phyloP scores from a whole-genome alignment of 768 basidiomycete genomes.

The Tulasnella sp. region DNA sequence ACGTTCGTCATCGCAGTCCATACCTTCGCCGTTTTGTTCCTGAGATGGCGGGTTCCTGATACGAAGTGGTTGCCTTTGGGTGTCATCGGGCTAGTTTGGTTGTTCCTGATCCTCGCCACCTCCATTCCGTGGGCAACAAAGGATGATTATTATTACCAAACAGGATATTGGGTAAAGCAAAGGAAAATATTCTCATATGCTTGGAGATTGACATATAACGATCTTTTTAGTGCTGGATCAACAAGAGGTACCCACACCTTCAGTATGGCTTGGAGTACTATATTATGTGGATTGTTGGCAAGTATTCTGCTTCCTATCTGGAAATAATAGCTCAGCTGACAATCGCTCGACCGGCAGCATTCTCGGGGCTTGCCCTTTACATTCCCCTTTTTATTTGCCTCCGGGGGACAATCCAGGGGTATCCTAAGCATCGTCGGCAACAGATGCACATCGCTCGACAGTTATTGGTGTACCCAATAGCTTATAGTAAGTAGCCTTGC shows the following conservation, averaged over 20 bases:
- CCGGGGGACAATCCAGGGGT: background rate
- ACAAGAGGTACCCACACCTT: slow-evolving; percentile 36
- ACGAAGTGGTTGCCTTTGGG: slow-evolving; percentile 38
- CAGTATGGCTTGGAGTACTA: slow-evolving; percentile 48
- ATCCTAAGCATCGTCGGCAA: background rate
- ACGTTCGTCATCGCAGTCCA: slow-evolving; percentile 29
- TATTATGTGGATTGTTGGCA: slow-evolving; percentile 49
- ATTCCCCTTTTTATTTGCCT: slow-evolving; percentile 45
- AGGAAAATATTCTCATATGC: background rate
- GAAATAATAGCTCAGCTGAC: background rate
- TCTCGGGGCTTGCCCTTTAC: slow-evolving; percentile 45
- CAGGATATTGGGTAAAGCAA: background rate
- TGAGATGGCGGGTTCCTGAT: slow-evolving; percentile 34
- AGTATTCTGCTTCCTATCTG: background rate
- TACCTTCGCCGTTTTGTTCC: slow-evolving; percentile 42
- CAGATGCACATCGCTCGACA: slow-evolving; percentile 6
- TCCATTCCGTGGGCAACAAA: background rate
- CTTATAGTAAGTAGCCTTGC: background rate
- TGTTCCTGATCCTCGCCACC: slow-evolving; percentile 37
- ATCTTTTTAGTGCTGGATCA: slow-evolving; percentile 48
- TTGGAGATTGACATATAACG: background rate
- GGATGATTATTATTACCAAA: background rate
- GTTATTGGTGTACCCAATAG: background rate
- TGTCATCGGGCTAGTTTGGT: slow-evolving; percentile 41
- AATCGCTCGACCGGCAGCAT: slow-evolving; percentile 17